Percentiles rank a stretch among this genome's conserved stretches.
phyloP scores from a whole-genome alignment of 805 yeast genomes.

The Saccharomyces eubayanus region DNA sequence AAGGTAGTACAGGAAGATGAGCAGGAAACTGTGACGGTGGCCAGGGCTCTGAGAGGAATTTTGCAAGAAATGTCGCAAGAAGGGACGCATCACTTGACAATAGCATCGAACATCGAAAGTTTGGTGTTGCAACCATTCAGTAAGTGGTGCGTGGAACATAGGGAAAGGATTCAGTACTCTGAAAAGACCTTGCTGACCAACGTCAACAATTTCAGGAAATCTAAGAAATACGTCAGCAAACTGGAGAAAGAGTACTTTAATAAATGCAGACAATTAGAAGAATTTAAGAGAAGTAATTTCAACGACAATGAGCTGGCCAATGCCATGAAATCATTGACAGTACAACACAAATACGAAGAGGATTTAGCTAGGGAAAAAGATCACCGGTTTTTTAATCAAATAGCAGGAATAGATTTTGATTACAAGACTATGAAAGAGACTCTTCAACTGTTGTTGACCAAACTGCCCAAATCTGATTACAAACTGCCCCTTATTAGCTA shows the following conservation, averaged over 20 bases:
- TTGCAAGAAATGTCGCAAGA: constrained; percentile 45
- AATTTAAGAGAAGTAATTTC: constrained; percentile 32
- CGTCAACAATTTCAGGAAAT: constrained; percentile 44
- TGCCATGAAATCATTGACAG: constrained; percentile 19
- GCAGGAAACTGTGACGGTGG: constrained; percentile 31
- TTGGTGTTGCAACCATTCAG: constrained; percentile 63
- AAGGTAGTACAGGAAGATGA: constrained; percentile 14
- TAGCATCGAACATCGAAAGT: constrained; percentile 52
- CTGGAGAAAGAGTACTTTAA: constrained; percentile 63
- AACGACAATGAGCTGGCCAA: constrained; percentile 17
- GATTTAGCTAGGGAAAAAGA: constrained; percentile 24
- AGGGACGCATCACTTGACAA: constrained; percentile 53
- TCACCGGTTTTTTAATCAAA: constrained; percentile 21
- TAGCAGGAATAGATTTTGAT: constrained; percentile 29
- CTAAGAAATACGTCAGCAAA: constrained; percentile 39
- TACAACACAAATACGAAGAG: constrained; percentile 19
- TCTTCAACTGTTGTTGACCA: constrained; percentile 35
- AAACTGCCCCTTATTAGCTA: constrained; percentile 51
- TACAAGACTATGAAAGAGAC: constrained; percentile 33
- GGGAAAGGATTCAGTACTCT: constrained; percentile 53
- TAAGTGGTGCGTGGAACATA: constrained; percentile 69
- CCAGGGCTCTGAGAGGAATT: constrained; percentile 43
- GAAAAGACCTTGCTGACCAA: constrained; percentile 45
- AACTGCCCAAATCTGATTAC: constrained; percentile 46
- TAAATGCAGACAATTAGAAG: constrained; percentile 68